Conservation (phyloP, 83 land plant genomes). For the Picea abies region DNA sequence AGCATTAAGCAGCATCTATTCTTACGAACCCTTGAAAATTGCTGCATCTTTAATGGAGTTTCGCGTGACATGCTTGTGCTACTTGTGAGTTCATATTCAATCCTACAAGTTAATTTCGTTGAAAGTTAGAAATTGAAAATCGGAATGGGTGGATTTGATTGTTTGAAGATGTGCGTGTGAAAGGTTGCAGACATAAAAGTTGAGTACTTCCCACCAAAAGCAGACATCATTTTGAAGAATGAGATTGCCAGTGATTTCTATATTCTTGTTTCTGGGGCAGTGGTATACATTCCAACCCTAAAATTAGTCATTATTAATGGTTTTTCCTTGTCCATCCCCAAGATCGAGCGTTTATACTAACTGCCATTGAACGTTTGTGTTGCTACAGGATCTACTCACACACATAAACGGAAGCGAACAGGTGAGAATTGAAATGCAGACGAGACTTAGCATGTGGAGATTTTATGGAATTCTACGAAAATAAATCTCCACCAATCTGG, state of each 20-base stretch:
- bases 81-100: slow-evolving; percentile 33
- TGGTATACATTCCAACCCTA: slow-evolving; percentile 22
- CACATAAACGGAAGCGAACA: slow-evolving; percentile 31
- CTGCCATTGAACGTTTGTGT: slow-evolving; percentile 50
- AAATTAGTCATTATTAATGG: background rate
- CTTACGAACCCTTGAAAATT: slow-evolving; percentile 45
- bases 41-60: slow-evolving; percentile 57
- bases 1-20: slow-evolving; percentile 59
- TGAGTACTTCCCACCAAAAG: slow-evolving; percentile 67
- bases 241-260: slow-evolving; percentile 62
- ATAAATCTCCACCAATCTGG: no score
- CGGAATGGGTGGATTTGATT: background rate
- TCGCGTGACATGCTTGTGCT: slow-evolving; percentile 49
- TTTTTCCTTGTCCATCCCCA: slow-evolving; percentile 20
- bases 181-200: slow-evolving; percentile 60
- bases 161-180: background rate
- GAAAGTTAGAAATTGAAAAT: background rate
- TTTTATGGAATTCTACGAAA: no score
- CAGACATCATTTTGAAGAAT: slow-evolving; percentile 49
- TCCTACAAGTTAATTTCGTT: background rate
- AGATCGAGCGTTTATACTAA: slow-evolving; percentile 52
- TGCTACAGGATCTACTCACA: slow-evolving; percentile 55
- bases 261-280: slow-evolving; percentile 55
- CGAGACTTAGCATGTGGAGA: no score
- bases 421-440: background rate